Evolutionary conservation across 306 rosid species (phyloP).

Genomic region (Castanopsis chinensis): DNA sequence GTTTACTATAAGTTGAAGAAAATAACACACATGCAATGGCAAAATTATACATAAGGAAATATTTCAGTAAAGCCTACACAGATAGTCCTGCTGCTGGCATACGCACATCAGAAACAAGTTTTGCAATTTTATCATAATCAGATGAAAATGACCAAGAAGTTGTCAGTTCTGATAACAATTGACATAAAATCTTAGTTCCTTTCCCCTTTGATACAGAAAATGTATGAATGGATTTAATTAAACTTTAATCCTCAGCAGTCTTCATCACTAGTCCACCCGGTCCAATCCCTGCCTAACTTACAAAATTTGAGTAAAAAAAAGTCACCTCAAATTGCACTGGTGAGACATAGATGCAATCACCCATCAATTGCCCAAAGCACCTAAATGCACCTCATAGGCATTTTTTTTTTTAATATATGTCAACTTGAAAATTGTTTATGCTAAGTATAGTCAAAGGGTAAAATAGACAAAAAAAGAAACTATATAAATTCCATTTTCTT

Average conservation of each 20-base stretch:
- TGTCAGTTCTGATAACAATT: not conserved
- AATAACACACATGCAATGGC: not conserved
- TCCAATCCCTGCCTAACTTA: too few species aligned
- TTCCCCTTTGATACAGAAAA: not conserved
- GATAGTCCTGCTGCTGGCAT: not conserved
- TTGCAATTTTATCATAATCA: not conserved
- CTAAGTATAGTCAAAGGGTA: conserved; percentile 15
- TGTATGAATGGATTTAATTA: too few species aligned
- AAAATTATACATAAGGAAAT: not conserved
- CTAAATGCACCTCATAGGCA: not conserved
- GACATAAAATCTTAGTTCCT: not conserved
- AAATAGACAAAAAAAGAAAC: not conserved
- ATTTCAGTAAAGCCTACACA: not conserved
- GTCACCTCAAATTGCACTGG: too few species aligned
- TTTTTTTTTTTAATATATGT: not conserved
- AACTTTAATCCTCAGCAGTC: too few species aligned
- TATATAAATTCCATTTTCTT: not conserved
- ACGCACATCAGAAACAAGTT: not conserved
- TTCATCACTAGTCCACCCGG: too few species aligned
- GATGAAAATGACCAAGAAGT: too few species aligned
- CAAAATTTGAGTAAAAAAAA: too few species aligned
- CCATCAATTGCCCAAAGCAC: conserved; percentile 14
- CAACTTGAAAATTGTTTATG: conserved; percentile 6
- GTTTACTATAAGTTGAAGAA: not conserved
- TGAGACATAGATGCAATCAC: not conserved